Base-by-base conservation (phyloP, 1,284 basidiomycete species). In the Neolentinus lepideus region DNA sequence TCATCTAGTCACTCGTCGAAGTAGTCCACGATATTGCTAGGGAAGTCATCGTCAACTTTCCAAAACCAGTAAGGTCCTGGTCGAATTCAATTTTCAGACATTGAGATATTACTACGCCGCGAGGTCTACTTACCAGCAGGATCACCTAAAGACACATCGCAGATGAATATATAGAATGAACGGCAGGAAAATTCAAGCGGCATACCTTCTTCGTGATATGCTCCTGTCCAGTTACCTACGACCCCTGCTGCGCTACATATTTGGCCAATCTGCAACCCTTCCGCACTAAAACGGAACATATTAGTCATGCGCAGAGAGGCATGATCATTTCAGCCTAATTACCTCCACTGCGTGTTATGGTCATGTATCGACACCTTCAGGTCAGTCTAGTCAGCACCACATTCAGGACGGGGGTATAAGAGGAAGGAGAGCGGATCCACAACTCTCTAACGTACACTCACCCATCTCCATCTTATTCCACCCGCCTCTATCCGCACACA, bases 221-320 rank as follows among this genome's bases (percentile, higher is more conserved):
- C 77, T 3, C 83, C 82, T 2, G 81, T 80, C 85, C 85, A 89
- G 10, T 78, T 74, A 2, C 86, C 85, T 24, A 82, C 74, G 16
- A 88, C 70, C 2, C 85, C 86, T 52, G 76, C 76, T 3, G 81
- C 81, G 64, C 84, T 85, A 29, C 76, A 80, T 19, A 82, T 70
- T 27, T 75, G 75, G 10, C 85, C 85, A 19, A 88, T 64, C 63
- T 88, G 85, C 2, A 84, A 72, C 21, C 81, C 85, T 66, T 82
- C 80, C 26, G 83, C 86, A 54, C 77, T 73, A 53, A 51, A 51
- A 19, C 12, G n/a, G 3, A 53, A 21, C 36, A 53, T 25, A 46
- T 26, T 16, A 47, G 27, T 53, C 38, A 33, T 21, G 24, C 55
- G 35, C 22, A 38, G 22, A 50, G 54, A 21, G 56, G 25, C 48